Percentiles rank a stretch among this genome's conserved stretches.
phyloP scores from a whole-genome alignment of 2,329 filamentous ascomycete species.

The Exophiala lecanii-corni region DNA sequence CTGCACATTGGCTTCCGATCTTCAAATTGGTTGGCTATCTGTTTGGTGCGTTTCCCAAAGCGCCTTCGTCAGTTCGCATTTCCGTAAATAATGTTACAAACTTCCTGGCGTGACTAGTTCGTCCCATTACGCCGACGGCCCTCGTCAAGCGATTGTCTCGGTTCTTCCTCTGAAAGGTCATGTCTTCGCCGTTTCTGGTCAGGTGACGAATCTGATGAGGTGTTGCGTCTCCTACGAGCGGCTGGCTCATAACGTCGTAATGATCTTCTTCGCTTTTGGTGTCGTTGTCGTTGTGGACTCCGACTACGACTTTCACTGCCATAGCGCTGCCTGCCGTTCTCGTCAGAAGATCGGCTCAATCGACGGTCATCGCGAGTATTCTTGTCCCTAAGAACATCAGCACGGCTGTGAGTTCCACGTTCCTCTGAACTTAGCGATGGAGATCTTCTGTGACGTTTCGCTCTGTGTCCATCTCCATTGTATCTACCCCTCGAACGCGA shows the following conservation, averaged over 20 bases:
- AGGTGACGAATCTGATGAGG: slow-evolving; percentile 40
- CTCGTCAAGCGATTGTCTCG: no score
- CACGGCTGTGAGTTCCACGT: slow-evolving; percentile 39
- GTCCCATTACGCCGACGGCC: no score
- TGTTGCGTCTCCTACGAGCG: slow-evolving; percentile 38
- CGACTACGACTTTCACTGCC: slow-evolving; percentile 30
- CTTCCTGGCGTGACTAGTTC: no score
- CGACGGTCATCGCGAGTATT: slow-evolving; percentile 40
- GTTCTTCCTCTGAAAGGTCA: slow-evolving; percentile 27
- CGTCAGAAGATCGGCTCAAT: slow-evolving; percentile 37
- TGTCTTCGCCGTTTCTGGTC: slow-evolving; percentile 40
- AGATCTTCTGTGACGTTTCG: slow-evolving; percentile 40
- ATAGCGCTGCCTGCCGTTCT: slow-evolving; percentile 30
- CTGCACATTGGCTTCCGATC: no score
- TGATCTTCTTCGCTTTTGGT: slow-evolving; percentile 41
- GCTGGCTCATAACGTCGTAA: slow-evolving; percentile 42
- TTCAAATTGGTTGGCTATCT: no score
- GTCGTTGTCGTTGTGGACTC: slow-evolving; percentile 30
- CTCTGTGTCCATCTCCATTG: slow-evolving; percentile 25
- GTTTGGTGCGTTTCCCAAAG: no score
- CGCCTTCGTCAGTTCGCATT: no score
- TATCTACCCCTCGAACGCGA: slow-evolving; percentile 34
- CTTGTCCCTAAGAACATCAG: slow-evolving; percentile 48
- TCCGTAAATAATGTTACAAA: no score
- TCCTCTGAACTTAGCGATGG: slow-evolving; percentile 40